phyloP scores from a whole-genome alignment of 1,284 basidiomycete species.

The Trichosporon asahii region DNA sequence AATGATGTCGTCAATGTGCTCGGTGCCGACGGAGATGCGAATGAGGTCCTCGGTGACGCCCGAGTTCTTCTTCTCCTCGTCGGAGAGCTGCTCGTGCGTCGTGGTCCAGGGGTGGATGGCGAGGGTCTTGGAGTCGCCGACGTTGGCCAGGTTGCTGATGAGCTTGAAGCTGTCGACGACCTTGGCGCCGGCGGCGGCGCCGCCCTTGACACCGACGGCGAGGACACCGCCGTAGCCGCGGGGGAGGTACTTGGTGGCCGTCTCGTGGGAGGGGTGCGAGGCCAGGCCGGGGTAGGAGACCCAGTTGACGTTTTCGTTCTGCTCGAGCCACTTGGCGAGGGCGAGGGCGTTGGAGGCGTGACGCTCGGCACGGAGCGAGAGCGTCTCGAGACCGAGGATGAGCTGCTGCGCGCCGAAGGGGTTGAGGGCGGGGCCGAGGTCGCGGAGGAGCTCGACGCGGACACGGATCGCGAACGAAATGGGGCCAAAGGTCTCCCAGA shows the following conservation, averaged over 20 bases:
- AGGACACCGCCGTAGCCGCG: slow-evolving; percentile 71
- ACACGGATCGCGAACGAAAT: slow-evolving; percentile 52
- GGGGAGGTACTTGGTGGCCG: slow-evolving; percentile 61
- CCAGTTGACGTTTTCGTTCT: slow-evolving; percentile 61
- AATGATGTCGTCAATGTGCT: slow-evolving; percentile 78
- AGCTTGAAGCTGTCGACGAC: slow-evolving; percentile 73
- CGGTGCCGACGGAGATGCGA: slow-evolving; percentile 75
- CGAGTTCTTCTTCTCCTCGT: slow-evolving; percentile 64
- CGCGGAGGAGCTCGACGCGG: slow-evolving; percentile 60
- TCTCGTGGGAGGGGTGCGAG: slow-evolving; percentile 62
- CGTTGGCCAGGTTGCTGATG: slow-evolving; percentile 72
- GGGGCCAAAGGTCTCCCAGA: slow-evolving; percentile 68
- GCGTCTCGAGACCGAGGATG: slow-evolving; percentile 82
- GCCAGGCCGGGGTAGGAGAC: slow-evolving; percentile 75
- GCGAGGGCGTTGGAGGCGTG: slow-evolving; percentile 29
- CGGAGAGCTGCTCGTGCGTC: slow-evolving; percentile 58
- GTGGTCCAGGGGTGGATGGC: slow-evolving; percentile 80
- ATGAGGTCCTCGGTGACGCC: slow-evolving; percentile 80
- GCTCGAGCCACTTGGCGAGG: slow-evolving; percentile 61
- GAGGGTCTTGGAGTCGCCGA: slow-evolving; percentile 73
- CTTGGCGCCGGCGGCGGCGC: slow-evolving; percentile 60
- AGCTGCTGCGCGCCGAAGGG: slow-evolving; percentile 79
- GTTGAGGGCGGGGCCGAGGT: slow-evolving; percentile 71
- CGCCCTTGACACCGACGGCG: slow-evolving; percentile 75
- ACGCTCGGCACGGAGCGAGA: slow-evolving; percentile 63